phyloP scores from a whole-genome alignment of 257 asterid species.

The Lavandula angustifolia region DNA sequence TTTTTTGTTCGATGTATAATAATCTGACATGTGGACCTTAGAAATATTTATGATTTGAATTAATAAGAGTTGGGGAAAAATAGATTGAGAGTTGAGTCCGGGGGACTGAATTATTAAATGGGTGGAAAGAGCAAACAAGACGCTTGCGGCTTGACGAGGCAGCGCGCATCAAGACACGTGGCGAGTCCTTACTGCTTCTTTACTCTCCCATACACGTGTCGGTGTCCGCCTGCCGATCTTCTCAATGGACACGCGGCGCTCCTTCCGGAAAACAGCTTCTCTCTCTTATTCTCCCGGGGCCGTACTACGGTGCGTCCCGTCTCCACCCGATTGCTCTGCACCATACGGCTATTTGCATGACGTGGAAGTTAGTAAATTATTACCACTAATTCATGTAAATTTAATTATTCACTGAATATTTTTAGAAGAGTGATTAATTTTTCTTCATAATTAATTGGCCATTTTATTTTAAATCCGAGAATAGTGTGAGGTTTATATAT shows the following conservation, averaged over 20 bases:
- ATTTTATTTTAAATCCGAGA: too few species aligned
- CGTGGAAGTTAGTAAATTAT: too few species aligned
- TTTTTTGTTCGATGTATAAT: too few species aligned
- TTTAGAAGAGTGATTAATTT: too few species aligned
- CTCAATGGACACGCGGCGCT: constrained; percentile 33
- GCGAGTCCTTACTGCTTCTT: neutral
- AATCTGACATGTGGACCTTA: too few species aligned
- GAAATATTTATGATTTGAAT: too few species aligned
- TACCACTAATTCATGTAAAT: too few species aligned
- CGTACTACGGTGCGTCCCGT: neutral
- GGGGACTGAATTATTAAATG: neutral
- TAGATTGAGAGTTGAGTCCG: constrained; percentile 22
- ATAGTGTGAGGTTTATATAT: too few species aligned
- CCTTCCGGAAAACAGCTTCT: constrained; percentile 13
- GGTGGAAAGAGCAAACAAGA: constrained; percentile 9
- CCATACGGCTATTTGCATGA: neutral
- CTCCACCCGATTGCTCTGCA: constrained; percentile 21
- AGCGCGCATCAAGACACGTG: constrained; percentile 29
- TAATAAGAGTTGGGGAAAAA: constrained; percentile 1
- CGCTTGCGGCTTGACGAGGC: constrained; percentile 38
- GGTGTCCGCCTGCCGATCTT: constrained; percentile 22
- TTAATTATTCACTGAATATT: too few species aligned
- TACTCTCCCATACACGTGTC: constrained; percentile 30
- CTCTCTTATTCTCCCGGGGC: constrained; percentile 29
- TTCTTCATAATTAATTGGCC: too few species aligned